A percentile compares a stretch with the other conserved stretches of the same genome.
Evolutionary conservation across 768 basidiomycete genomes (phyloP).

Genomic region (Tephrocybe sp.): DNA sequence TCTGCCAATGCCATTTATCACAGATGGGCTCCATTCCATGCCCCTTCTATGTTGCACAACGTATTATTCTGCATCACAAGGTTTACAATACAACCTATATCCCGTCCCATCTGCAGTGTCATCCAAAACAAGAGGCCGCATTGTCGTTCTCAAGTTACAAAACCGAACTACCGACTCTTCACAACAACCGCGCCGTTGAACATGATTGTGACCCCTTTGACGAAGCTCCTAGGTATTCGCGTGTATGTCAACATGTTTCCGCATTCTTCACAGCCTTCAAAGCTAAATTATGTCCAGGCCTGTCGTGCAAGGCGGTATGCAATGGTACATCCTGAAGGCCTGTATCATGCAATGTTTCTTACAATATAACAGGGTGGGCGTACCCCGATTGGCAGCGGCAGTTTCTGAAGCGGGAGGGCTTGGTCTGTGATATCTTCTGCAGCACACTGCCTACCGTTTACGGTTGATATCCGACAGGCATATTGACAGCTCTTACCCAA

Average conservation of each 20-base stretch:
- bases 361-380: constrained; percentile 66
- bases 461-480: constrained; percentile 40
- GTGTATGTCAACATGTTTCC: constrained; percentile 1
- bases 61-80: too few species aligned
- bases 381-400: constrained; percentile 72
- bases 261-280: neutral
- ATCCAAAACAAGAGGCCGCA: too few species aligned
- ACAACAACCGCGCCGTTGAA: constrained; percentile 10
- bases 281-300: constrained; percentile 44
- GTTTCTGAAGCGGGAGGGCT: constrained; percentile 84
- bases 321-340: constrained; percentile 55
- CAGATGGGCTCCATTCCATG: too few species aligned
- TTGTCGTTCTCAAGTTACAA: too few species aligned
- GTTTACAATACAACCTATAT: too few species aligned
- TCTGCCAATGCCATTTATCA: too few species aligned
- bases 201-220: constrained; percentile 57
- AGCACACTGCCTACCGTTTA: neutral
- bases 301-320: constrained; percentile 88
- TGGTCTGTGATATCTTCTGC: constrained; percentile 38
- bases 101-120: too few species aligned
- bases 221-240: constrained; percentile 22
- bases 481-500: constrained; percentile 88
- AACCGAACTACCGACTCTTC: neutral
- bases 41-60: too few species aligned
- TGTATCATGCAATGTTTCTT: neutral